Evolutionary conservation across 2,329 filamentous ascomycete species (phyloP).

Genomic region (Aspergillus neoniger): DNA sequence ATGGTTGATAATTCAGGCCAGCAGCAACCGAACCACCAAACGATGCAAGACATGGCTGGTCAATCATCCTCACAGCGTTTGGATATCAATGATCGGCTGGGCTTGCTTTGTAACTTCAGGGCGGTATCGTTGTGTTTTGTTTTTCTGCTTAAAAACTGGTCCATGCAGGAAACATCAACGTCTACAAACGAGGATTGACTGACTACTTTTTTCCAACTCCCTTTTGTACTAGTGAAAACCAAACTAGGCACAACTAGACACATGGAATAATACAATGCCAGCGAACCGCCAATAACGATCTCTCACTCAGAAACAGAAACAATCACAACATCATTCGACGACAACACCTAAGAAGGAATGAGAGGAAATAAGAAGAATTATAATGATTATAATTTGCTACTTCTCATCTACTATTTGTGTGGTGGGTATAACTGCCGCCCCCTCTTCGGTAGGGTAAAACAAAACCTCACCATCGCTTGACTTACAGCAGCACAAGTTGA

Average conservation of each 20-base stretch:
- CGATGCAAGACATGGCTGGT: not conserved
- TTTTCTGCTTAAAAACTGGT: not conserved
- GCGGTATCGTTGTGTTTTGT: not conserved
- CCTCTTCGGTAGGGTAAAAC: not conserved
- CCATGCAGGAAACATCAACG: not conserved
- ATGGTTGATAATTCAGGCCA: conserved; percentile 1
- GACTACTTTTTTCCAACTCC: too few relatives aligned
- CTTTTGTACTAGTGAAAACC: not conserved
- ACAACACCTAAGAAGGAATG: not conserved
- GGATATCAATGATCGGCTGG: not conserved
- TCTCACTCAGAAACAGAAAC: too few relatives aligned
- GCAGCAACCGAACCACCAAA: not conserved
- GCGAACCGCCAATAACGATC: too few relatives aligned
- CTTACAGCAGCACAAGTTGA: not conserved
- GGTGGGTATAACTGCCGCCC: not conserved
- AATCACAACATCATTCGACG: not conserved
- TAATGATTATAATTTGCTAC: not conserved
- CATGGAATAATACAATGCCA: not conserved
- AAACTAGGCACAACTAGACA: not conserved
- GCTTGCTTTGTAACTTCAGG: too few relatives aligned
- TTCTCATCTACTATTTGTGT: not conserved
- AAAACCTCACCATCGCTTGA: conserved; percentile 2
- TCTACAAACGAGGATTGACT: not conserved
- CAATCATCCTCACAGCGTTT: not conserved
- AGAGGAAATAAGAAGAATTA: too few relatives aligned